Evolutionary conservation across 106 monocot species (phyloP).

Genomic region (Xerophyta viscosa): DNA sequence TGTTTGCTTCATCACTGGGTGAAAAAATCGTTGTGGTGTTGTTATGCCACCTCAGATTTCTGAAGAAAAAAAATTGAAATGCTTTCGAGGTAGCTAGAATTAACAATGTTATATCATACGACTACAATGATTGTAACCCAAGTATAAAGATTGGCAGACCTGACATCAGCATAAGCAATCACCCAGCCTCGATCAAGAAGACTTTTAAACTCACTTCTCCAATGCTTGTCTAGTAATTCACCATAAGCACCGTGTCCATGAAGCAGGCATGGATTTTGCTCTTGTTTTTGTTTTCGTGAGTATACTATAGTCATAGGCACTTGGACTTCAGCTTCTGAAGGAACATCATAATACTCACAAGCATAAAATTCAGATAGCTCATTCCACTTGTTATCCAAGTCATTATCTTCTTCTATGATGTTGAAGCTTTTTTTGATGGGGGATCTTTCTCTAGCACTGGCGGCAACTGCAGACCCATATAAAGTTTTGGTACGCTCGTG

Average conservation of each 20-base stretch:
- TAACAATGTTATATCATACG: too few species aligned
- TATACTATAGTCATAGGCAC: conserved; percentile 84
- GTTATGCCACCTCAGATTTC: too few species aligned
- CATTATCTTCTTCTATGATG: conserved; percentile 16
- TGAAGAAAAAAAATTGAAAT: too few species aligned
- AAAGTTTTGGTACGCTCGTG: conserved; percentile 71
- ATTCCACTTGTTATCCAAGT: conserved; percentile 56
- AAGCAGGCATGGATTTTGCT: conserved; percentile 70
- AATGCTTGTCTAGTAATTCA: conserved; percentile 78
- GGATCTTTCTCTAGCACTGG: conserved; percentile 22
- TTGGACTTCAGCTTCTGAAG: conserved; percentile 54
- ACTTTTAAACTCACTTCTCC: conserved; percentile 88
- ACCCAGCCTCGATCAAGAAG: conserved; percentile 99
- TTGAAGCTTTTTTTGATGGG: conserved; percentile 8
- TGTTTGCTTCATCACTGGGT: too few species aligned
- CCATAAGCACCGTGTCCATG: conserved; percentile 98
- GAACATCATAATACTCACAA: conserved; percentile 78
- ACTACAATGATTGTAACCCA: neutral
- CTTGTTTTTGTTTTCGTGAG: conserved; percentile 69
- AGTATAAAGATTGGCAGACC: conserved; percentile 24
- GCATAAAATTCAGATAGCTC: conserved; percentile 89
- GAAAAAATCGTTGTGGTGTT: too few species aligned
- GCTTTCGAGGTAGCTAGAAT: too few species aligned
- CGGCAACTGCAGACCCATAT: conserved; percentile 56
- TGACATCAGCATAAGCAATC: conserved; percentile 94